These are phyloP conservation scores for Teratosphaeria viscida DNA, from an alignment of 2,329 filamentous ascomycete species.

Conservation along the genomic window DNA sequence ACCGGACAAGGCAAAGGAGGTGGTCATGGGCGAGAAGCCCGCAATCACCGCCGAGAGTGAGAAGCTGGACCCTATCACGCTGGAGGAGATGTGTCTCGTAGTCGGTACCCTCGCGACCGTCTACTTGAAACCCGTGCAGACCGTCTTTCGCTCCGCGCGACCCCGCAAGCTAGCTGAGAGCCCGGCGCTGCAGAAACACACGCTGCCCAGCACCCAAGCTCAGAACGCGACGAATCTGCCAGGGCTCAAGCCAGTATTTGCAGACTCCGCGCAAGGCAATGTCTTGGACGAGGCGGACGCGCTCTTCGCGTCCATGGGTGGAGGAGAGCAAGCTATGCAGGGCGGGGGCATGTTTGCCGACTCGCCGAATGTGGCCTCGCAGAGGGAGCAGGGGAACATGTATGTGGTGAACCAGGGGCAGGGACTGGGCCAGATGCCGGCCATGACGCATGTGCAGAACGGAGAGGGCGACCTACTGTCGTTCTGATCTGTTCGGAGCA, in stretches of 20 bases:
- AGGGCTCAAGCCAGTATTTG: not conserved
- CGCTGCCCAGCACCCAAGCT: slow-evolving; percentile 48
- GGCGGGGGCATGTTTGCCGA: slow-evolving; percentile 46
- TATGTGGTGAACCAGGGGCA: slow-evolving; percentile 74
- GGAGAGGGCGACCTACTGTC: slow-evolving; percentile 27
- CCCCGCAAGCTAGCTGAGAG: slow-evolving; percentile 70
- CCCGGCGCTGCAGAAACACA: slow-evolving; percentile 71
- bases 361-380: slow-evolving; percentile 14
- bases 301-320: slow-evolving; percentile 72
- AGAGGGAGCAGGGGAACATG: slow-evolving; percentile 33
- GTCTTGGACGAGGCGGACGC: slow-evolving; percentile 68
- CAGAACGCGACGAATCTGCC: slow-evolving; percentile 17
- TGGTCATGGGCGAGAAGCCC: slow-evolving; percentile 97
- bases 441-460: slow-evolving; percentile 50
- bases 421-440: slow-evolving; percentile 64
- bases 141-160: slow-evolving; percentile 84
- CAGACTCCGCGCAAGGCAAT: slow-evolving; percentile 14
- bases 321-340: slow-evolving; percentile 56
- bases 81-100: slow-evolving; percentile 95
- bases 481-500: slow-evolving; percentile 11
- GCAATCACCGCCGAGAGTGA: slow-evolving; percentile 93
- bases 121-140: slow-evolving; percentile 94
- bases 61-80: slow-evolving; percentile 76
- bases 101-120: slow-evolving; percentile 94
- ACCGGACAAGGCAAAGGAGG: slow-evolving; percentile 69